phyloP scores from a whole-genome alignment of 139 green algal species.

The Chloropicon primus region DNA sequence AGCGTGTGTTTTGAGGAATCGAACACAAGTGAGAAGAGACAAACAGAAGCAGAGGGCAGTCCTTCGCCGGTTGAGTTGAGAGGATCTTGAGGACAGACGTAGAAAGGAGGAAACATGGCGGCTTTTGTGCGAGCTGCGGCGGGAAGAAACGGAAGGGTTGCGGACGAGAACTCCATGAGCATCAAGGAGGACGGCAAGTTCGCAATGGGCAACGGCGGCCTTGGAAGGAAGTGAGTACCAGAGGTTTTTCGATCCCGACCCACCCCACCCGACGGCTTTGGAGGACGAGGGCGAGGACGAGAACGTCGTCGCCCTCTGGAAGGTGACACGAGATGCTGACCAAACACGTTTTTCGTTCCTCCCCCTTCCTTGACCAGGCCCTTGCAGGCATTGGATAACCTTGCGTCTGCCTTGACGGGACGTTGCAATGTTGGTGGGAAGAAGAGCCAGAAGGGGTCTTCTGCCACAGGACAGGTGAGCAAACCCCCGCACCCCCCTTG shows the following conservation, averaged over 20 bases:
- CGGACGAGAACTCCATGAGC: background rate
- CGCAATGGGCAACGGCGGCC: background rate
- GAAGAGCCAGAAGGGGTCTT: background rate
- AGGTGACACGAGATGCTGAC: too few relatives aligned
- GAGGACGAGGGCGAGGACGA: too few relatives aligned
- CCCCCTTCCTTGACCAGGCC: background rate
- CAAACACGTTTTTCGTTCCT: too few relatives aligned
- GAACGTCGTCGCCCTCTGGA: too few relatives aligned
- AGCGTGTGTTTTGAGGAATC: too few relatives aligned
- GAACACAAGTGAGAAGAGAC: too few relatives aligned
- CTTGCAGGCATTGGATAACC: background rate
- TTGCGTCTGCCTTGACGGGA: background rate
- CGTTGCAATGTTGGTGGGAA: background rate
- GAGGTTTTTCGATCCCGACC: too few relatives aligned
- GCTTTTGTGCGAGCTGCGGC: background rate
- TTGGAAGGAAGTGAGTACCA: background rate
- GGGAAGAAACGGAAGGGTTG: background rate
- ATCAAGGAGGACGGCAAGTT: background rate
- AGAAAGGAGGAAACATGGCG: background rate
- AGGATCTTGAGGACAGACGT: background rate
- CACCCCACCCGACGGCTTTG: too few relatives aligned
- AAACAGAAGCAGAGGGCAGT: too few relatives aligned
- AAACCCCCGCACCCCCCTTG: too few relatives aligned
- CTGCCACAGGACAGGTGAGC: too few relatives aligned
- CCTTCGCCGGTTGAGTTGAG: background rate